Base-by-base conservation (phyloP, 202 grass and related monocot genomes). In the Zoysia matrella region DNA sequence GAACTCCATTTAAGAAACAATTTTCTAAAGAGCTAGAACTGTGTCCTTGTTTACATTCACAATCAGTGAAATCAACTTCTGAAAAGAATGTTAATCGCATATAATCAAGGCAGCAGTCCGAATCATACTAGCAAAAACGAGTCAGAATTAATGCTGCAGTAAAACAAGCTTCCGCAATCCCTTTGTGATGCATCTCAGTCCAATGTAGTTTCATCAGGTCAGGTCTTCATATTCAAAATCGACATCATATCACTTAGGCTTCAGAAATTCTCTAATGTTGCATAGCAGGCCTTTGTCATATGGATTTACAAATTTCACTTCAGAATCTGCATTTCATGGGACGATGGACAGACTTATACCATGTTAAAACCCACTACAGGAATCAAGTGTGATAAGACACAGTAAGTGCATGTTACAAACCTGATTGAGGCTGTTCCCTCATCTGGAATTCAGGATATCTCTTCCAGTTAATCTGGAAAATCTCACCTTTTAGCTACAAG, bases 391-490 rank as follows among this genome's bases (percentile, higher is more conserved):
- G 22, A 52, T 60, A 15, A 66, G 66, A 22, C 30, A 65, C 47
- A 58, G 51, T 52, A 51, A 57, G 13, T 18, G 55, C 40, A 70
- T 41, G 60, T 44, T 73, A 78, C 70, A 54, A 75, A 94, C 96
- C 93, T 93, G 84, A 87, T 88, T 85, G 90, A 72, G 83, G 77
- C 8, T 88, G 74, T 73, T 83, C 73, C 66, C 81, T 87, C 82
- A 90, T 86, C 85, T 90, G 92, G 71, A 99, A 95, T 87, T 99
- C 96, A 87, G 96, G 90, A 57, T 95, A 95, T 80, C 83, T 95
- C 89, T 89, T 93, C 93, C 96, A 99, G 88, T 99, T 95, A 81
- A 99, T 95, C 96, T 95, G 89, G 79, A 88, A 88, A 91, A 86
- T 88, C 81, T 65, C 83, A 90, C 81, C 82, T 87, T 79, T 89